These are phyloP conservation scores for Eimeria necatrix DNA, from an alignment of 169 alveolate genomes.

Conservation along the genomic window DNA sequence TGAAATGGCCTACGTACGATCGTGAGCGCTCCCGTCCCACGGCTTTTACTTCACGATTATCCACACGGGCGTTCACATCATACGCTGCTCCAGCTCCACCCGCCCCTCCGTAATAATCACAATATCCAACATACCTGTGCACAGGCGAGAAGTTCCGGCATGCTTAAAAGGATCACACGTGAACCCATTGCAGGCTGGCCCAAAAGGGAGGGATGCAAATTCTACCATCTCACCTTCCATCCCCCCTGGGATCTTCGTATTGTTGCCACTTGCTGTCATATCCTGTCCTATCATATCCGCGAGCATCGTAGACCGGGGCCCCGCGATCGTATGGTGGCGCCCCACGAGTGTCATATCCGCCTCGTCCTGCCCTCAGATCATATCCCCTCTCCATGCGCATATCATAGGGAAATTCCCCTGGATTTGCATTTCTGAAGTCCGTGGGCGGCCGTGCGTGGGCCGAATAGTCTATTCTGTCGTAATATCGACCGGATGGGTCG, in stretches of 20 bases:
- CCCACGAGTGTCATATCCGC: conserved; percentile 67
- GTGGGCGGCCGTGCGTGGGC: conserved; percentile 58
- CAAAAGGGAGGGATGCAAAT: not conserved
- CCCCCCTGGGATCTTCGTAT: conserved; percentile 73
- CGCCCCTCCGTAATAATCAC: conserved; percentile 67
- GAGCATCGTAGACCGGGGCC: conserved; percentile 64
- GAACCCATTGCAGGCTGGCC: no score
- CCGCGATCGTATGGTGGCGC: conserved; percentile 69
- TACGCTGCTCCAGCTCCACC: conserved; percentile 64
- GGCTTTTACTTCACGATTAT: conserved; percentile 66
- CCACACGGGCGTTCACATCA: conserved; percentile 68
- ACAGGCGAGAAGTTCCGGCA: not conserved
- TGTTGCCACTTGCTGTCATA: conserved; percentile 73
- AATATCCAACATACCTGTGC: conserved; percentile 51
- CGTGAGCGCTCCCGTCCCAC: conserved; percentile 70
- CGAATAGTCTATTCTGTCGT: conserved; percentile 62
- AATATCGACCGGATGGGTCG: conserved; percentile 52
- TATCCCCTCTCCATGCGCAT: conserved; percentile 76
- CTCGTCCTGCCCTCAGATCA: conserved; percentile 57
- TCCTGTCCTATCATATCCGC: conserved; percentile 60
- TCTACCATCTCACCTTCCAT: conserved; percentile 23
- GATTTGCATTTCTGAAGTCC: conserved; percentile 64
- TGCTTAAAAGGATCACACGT: no score
- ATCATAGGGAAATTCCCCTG: conserved; percentile 63
- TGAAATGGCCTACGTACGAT: conserved; percentile 1